Evolutionary conservation across 163 green algal species (phyloP).

Genomic region (Prototheca cutis): DNA sequence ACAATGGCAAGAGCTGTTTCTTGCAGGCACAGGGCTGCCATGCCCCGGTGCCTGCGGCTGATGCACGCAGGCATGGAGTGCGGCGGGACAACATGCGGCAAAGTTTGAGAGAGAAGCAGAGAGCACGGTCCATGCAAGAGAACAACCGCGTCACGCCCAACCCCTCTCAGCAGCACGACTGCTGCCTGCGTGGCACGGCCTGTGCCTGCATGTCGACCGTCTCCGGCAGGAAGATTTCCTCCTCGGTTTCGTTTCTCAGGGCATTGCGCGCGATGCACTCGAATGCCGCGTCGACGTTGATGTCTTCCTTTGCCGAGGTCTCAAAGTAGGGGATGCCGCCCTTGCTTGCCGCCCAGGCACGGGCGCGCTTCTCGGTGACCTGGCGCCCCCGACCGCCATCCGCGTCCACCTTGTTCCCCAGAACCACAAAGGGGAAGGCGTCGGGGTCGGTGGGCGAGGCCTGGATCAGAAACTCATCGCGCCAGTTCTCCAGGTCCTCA

Average conservation of each 20-base stretch:
- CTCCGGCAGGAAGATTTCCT: conserved; percentile 75
- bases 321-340: conserved; percentile 94
- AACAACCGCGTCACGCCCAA: too few species aligned
- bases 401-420: conserved; percentile 90
- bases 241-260: conserved; percentile 69
- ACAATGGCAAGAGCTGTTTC: too few species aligned
- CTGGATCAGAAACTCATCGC: conserved; percentile 97
- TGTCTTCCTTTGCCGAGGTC: conserved; percentile 80
- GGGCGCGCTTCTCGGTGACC: conserved; percentile 90
- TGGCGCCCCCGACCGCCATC: conserved; percentile 30
- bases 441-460: conserved; percentile 75
- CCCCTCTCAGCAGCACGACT: conserved; percentile 35
- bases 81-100: too few species aligned
- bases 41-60: too few species aligned
- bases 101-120: too few species aligned
- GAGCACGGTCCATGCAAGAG: too few species aligned
- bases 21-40: too few species aligned
- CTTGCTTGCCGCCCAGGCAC: conserved; percentile 83
- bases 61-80: too few species aligned
- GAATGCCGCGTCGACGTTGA: conserved; percentile 45
- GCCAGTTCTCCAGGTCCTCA: conserved; percentile 96
- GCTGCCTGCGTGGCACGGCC: conserved; percentile 17
- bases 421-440: conserved; percentile 96
- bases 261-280: conserved; percentile 68
- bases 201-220: conserved; percentile 69